phyloP scores from a whole-genome alignment of 1,284 basidiomycete species.

The Boletus hoseneyae region DNA sequence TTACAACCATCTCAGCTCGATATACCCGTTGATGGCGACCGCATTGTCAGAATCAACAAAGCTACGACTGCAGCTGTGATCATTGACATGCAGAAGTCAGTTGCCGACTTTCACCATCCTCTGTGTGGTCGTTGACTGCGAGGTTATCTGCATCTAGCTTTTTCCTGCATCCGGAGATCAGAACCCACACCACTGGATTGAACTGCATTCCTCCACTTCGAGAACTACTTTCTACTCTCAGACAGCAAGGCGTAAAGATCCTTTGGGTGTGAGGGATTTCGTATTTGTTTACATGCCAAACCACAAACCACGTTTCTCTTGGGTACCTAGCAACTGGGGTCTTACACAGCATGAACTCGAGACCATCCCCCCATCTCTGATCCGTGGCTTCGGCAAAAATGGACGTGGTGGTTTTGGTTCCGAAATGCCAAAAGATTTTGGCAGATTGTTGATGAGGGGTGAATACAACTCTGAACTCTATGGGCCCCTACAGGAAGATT shows the following conservation, averaged over 20 bases:
- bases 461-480: slow-evolving; percentile 56
- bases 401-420: slow-evolving; percentile 56
- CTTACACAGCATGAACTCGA: slow-evolving; percentile 59
- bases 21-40: slow-evolving; percentile 49
- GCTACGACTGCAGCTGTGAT: slow-evolving; percentile 54
- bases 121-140: slow-evolving; percentile 2
- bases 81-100: slow-evolving; percentile 79
- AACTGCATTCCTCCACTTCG: slow-evolving; percentile 55
- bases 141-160: slow-evolving; percentile 38
- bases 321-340: slow-evolving; percentile 58
- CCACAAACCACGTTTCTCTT: not conserved
- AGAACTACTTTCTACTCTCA: slow-evolving; percentile 46
- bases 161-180: slow-evolving; percentile 62
- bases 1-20: slow-evolving; percentile 45
- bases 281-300: not conserved
- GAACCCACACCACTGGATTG: slow-evolving; percentile 54
- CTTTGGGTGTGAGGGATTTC: slow-evolving; percentile 56
- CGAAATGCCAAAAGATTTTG: slow-evolving; percentile 51
- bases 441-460: slow-evolving; percentile 58
- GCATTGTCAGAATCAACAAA: slow-evolving; percentile 49
- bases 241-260: slow-evolving; percentile 54
- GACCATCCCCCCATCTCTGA: slow-evolving; percentile 58
- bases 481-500: slow-evolving; percentile 56
- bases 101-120: slow-evolving; percentile 19
- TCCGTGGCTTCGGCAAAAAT: slow-evolving; percentile 48